These are phyloP conservation scores for Polytrichum formosum DNA, from an alignment of 225 moss, liverwort and hornwort species.

Conservation along the genomic window DNA sequence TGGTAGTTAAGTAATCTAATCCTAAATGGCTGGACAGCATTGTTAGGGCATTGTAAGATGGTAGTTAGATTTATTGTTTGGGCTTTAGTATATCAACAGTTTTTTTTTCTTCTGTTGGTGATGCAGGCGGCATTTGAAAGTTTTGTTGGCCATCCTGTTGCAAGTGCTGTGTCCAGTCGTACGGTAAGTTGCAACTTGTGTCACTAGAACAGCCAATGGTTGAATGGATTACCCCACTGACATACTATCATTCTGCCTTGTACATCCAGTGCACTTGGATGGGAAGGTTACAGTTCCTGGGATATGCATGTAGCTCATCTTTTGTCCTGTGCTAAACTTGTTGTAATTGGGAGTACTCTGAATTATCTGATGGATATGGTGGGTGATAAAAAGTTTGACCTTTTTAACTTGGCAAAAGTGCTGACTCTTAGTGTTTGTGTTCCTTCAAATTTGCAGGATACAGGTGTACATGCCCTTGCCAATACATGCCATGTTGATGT, in stretches of 20 bases:
- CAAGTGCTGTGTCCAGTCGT: slow-evolving; percentile 78
- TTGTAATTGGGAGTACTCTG: background rate
- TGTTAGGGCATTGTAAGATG: background rate
- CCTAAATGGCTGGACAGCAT: too few species aligned
- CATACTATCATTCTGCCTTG: background rate
- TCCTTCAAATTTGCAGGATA: slow-evolving; percentile 46
- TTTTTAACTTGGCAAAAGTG: too few species aligned
- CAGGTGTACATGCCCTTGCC: slow-evolving; percentile 90
- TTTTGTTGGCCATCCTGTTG: slow-evolving; percentile 75
- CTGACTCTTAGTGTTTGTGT: too few species aligned
- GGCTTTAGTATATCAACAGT: background rate
- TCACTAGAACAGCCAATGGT: background rate
- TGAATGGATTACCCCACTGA: background rate
- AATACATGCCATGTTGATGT: slow-evolving; percentile 94
- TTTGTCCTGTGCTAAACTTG: background rate
- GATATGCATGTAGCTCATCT: background rate
- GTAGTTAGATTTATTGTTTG: background rate
- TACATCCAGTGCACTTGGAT: background rate
- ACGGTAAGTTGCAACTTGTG: slow-evolving; percentile 48
- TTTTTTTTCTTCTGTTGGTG: slow-evolving; percentile 9
- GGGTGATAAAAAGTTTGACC: too few species aligned
- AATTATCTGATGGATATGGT: background rate
- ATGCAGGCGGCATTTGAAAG: slow-evolving; percentile 76
- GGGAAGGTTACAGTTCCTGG: background rate
- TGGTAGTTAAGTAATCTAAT: too few species aligned